Percentiles rank a stretch among this genome's conserved stretches.
Evolutionary conservation across 305 asterid genomes (phyloP).

Genomic region (Solanum aculeatissimum): DNA sequence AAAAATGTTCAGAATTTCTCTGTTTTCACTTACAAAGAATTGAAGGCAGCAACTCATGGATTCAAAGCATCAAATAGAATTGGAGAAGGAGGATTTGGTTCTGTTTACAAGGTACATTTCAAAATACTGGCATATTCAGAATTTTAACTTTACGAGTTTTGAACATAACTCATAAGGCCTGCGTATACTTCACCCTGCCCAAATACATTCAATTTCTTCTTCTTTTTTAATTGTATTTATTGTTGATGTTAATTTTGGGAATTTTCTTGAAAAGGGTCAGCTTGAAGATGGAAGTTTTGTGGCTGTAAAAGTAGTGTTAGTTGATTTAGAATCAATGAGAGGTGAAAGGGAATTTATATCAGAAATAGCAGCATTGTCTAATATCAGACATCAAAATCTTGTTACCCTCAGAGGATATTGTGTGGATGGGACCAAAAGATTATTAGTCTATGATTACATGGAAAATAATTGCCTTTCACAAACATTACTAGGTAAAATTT

Average conservation of each 20-base stretch:
- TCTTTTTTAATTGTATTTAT: not conserved
- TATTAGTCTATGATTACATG: conserved; percentile 61
- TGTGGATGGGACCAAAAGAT: conserved; percentile 46
- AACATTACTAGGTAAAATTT: conserved; percentile 40
- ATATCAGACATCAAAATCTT: conserved; percentile 51
- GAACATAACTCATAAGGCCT: no score
- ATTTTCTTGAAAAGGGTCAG: conserved; percentile 31
- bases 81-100: conserved; percentile 70
- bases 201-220: not conserved
- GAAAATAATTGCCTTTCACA: conserved; percentile 57
- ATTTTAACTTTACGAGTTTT: not conserved
- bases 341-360: conserved; percentile 63
- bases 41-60: conserved; percentile 52
- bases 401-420: conserved; percentile 65
- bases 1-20: conserved; percentile 14
- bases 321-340: conserved; percentile 48
- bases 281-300: conserved; percentile 32
- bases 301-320: conserved; percentile 47
- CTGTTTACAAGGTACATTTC: conserved; percentile 50
- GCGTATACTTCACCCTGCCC: not conserved
- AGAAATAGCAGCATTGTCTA: conserved; percentile 56
- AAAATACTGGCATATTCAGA: not conserved
- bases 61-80: conserved; percentile 43
- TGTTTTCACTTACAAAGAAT: conserved; percentile 39
- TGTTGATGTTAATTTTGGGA: not conserved